Evolutionary conservation across 2,329 filamentous ascomycete genomes (phyloP).

Genomic region (Torrubiella hemipterigena): DNA sequence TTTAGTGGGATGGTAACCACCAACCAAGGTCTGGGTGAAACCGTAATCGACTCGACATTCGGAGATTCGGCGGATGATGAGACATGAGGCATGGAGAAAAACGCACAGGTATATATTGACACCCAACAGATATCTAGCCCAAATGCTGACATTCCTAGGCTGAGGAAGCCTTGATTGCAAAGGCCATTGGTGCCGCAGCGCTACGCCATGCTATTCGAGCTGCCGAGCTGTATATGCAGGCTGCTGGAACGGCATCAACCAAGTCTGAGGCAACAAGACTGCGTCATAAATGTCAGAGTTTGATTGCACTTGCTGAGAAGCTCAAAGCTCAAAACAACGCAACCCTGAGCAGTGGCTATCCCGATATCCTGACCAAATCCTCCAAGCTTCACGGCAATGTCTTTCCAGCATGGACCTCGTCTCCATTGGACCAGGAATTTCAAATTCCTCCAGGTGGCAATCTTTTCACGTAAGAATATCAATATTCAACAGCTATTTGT

Average conservation of each 20-base stretch:
- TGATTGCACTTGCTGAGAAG: slow-evolving; percentile 61
- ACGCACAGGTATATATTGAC: too few species aligned
- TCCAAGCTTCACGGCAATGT: slow-evolving; percentile 72
- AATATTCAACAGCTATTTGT: too few species aligned
- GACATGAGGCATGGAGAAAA: too few species aligned
- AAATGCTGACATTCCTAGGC: too few species aligned
- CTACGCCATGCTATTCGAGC: slow-evolving; percentile 65
- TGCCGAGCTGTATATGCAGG: slow-evolving; percentile 72
- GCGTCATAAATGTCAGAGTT: slow-evolving; percentile 53
- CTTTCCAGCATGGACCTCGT: slow-evolving; percentile 73
- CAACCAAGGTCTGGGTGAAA: too few species aligned
- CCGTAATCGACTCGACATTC: too few species aligned
- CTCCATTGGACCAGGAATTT: slow-evolving; percentile 53
- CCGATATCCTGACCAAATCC: slow-evolving; percentile 53
- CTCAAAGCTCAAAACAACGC: slow-evolving; percentile 44
- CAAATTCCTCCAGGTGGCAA: slow-evolving; percentile 31
- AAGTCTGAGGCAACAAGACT: slow-evolving; percentile 55
- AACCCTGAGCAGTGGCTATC: neutral
- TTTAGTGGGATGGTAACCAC: too few species aligned
- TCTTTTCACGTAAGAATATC: slow-evolving; percentile 48
- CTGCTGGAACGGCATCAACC: slow-evolving; percentile 48
- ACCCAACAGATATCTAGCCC: too few species aligned
- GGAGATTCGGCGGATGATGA: too few species aligned
- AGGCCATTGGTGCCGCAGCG: slow-evolving; percentile 38
- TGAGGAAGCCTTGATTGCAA: slow-evolving; percentile 23